Base-by-base conservation (phyloP, 148 eudicot genomes). In the Nepenthes mirabilis region DNA sequence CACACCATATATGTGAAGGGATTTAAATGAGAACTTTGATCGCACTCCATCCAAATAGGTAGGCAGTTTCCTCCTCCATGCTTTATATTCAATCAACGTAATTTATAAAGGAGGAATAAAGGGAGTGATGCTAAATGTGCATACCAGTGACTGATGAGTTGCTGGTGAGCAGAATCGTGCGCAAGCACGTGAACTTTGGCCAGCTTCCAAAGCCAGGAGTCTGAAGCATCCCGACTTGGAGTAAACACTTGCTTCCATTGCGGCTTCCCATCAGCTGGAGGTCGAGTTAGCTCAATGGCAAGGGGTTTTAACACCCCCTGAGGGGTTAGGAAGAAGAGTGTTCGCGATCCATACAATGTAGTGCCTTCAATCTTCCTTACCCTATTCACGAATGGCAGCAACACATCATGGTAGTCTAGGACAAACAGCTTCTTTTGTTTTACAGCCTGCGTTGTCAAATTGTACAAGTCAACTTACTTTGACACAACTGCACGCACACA, bases 131-230 rank as follows among this genome's bases (percentile, higher is more conserved):
- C 23, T 23, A 23, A 23, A 23, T 23, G 47, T n/a, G 40, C 34
- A 11, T 78, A 91, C 97, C 97, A 91, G 67, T 88, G 96, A 73
- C 88, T 83, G 37, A 78, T 60, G 48, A 91, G 75, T 73, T 91
- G 83, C 69, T 91, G 97, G 72, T 61, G 50, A 36, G 85, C 97
- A 7, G 97, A 82, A 59, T 90, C 97, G 64, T 90, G 95, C 60
- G 95, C 85, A 51, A 83, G 88, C 7, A 85, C 89, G 73, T 91
- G 97, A 65, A 78, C 76, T 65, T 88, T 91, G 32, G 97, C 97
- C 11, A 85, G 70, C 76, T 70, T 83, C 96, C 97, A 91, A n/a
- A 88, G 84, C 97, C 97, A 91, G 4, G 47, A 47, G 33, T 71
- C 59, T 9, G 94, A 83, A 36, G 94, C 72, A 65, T 71, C 64